A percentile compares a stretch with the other conserved stretches of the same genome.
phyloP scores from a whole-genome alignment of 2,329 filamentous ascomycete species.

The Coniochaeta hoffmannii region DNA sequence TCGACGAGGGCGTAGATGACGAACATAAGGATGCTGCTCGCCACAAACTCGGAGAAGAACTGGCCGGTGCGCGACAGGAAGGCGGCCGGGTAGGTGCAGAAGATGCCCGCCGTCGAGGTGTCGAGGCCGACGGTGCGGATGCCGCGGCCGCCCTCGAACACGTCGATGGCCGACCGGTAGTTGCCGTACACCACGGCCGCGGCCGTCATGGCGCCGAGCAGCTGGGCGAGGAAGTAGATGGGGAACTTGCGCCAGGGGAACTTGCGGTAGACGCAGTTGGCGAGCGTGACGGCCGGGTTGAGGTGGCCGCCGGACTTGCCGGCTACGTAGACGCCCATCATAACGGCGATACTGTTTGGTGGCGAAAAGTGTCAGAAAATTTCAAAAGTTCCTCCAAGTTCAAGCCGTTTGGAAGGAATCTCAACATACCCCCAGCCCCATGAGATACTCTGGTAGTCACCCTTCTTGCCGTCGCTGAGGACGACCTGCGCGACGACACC shows the following conservation, averaged over 20 bases:
- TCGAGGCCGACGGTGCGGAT: conserved; percentile 53
- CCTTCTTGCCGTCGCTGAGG: conserved; percentile 42
- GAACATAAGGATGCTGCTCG: conserved; percentile 61
- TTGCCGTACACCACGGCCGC: conserved; percentile 55
- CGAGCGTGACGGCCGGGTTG: conserved; percentile 64
- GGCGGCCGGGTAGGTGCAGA: conserved; percentile 62
- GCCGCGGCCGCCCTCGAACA: conserved; percentile 48
- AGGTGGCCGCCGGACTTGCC: conserved; percentile 61
- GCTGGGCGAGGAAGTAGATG: conserved; percentile 57
- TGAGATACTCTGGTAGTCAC: conserved; percentile 40
- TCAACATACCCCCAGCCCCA: conserved; percentile 42
- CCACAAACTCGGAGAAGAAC: conserved; percentile 67
- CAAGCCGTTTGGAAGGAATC: background rate
- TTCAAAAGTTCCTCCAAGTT: background rate
- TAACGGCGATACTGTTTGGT: conserved; percentile 53
- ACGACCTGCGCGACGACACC: conserved; percentile 65
- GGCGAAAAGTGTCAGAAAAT: background rate
- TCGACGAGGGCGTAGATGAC: conserved; percentile 63
- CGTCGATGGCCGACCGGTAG: conserved; percentile 57
- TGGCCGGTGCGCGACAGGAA: conserved; percentile 61
- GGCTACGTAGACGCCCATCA: conserved; percentile 61
- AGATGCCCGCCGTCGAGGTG: conserved; percentile 61
- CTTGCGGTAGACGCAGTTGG: conserved; percentile 60
- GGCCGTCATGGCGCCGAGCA: conserved; percentile 59
- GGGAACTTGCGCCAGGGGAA: conserved; percentile 65